Evolutionary conservation across 169 alveolate species (phyloP).

Genomic region (Plasmodium blacklocki): DNA sequence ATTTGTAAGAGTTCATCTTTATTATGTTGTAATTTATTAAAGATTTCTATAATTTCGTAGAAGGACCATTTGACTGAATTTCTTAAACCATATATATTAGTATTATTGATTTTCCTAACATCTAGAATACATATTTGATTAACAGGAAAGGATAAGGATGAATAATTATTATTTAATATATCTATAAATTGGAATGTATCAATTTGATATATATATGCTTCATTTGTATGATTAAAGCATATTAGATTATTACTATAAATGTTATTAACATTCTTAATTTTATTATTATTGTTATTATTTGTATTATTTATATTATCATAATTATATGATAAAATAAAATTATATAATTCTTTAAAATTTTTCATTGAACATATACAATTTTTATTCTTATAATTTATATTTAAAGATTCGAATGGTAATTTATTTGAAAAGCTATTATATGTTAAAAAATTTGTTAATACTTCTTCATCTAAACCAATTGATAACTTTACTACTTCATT

Average conservation of each 20-base stretch:
- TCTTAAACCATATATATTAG: constrained; percentile 48
- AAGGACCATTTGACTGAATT: constrained; percentile 66
- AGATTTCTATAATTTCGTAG: constrained; percentile 46
- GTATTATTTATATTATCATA: constrained; percentile 12
- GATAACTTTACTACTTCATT: constrained; percentile 83
- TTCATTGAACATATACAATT: constrained; percentile 69
- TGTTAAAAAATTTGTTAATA: constrained; percentile 74
- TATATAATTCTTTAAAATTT: neutral
- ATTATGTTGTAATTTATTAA: constrained; percentile 75
- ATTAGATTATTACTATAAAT: no score
- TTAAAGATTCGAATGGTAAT: constrained; percentile 80
- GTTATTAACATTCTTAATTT: neutral
- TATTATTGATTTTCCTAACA: constrained; percentile 32
- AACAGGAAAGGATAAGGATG: constrained; percentile 24
- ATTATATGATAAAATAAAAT: constrained; percentile 32
- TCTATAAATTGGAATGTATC: constrained; percentile 55
- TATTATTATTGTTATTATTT: constrained; percentile 9
- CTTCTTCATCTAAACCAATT: constrained; percentile 72
- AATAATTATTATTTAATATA: constrained; percentile 36
- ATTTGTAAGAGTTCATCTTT: neutral
- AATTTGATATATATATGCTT: constrained; percentile 59
- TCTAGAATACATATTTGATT: constrained; percentile 52
- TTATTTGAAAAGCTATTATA: constrained; percentile 76
- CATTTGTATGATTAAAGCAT: no score
- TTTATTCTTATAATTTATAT: constrained; percentile 75